Evolutionary conservation across 768 basidiomycete species (phyloP).

Genomic region (Suillus subluteus): DNA sequence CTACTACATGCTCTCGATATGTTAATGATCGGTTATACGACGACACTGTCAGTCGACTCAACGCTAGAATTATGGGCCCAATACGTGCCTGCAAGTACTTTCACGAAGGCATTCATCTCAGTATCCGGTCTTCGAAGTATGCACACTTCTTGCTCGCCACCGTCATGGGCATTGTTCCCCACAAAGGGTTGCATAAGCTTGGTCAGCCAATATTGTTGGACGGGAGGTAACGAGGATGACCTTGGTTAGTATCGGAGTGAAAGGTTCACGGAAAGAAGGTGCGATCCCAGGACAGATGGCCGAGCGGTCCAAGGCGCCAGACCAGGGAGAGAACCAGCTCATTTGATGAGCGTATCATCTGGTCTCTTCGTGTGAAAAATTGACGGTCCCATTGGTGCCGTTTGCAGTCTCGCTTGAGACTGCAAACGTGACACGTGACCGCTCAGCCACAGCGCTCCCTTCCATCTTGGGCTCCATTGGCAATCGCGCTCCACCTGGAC

Average conservation of each 20-base stretch:
- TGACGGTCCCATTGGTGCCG: too few species aligned
- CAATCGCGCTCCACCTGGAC: too few species aligned
- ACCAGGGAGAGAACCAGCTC: slow-evolving; percentile 55
- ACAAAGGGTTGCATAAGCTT: too few species aligned
- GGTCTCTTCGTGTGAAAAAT: too few species aligned
- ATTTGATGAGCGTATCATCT: not conserved
- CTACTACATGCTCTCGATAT: not conserved
- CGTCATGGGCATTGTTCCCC: not conserved
- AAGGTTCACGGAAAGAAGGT: not conserved
- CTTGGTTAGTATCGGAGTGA: not conserved
- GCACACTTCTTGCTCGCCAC: not conserved
- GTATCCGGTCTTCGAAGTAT: not conserved
- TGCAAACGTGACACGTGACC: too few species aligned
- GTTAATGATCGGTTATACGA: not conserved
- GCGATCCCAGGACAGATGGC: slow-evolving; percentile 65
- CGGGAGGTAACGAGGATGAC: too few species aligned
- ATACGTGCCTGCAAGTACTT: too few species aligned
- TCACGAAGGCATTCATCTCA: too few species aligned
- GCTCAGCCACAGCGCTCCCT: too few species aligned
- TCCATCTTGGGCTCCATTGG: too few species aligned
- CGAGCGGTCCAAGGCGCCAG: slow-evolving; percentile 90
- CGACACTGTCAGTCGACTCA: not conserved
- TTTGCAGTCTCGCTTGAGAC: too few species aligned
- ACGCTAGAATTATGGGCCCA: not conserved
- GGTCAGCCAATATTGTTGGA: too few species aligned